These are phyloP conservation scores for Pholiota molesta DNA, from an alignment of 768 basidiomycete genomes.

Conservation along the genomic window DNA sequence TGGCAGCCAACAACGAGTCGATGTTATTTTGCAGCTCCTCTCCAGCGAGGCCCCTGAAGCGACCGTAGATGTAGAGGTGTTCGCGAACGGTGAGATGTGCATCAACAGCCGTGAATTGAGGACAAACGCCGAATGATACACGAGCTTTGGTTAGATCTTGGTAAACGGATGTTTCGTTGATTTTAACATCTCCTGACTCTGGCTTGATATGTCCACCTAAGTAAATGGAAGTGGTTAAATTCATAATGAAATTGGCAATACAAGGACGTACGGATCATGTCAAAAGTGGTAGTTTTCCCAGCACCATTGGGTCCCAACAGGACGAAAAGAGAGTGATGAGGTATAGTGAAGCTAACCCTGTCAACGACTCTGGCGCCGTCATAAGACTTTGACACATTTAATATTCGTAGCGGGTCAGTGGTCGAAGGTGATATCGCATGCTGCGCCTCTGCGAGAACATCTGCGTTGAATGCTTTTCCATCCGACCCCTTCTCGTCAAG, in stretches of 20 bases:
- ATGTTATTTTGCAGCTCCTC: constrained; percentile 55
- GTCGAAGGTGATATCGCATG: not conserved
- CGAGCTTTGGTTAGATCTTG: constrained; percentile 65
- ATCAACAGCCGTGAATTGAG: constrained; percentile 85
- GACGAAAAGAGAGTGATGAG: constrained; percentile 64
- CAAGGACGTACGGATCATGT: constrained; percentile 66
- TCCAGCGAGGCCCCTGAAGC: constrained; percentile 68
- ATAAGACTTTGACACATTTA: constrained; percentile 66
- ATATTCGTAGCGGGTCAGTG: constrained; percentile 41
- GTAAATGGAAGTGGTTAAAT: not conserved
- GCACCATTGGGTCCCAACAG: constrained; percentile 83
- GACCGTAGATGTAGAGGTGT: constrained; percentile 72
- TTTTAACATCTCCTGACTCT: constrained; percentile 67
- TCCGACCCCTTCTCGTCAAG: constrained; percentile 14
- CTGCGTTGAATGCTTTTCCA: constrained; percentile 36
- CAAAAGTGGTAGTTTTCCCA: constrained; percentile 83
- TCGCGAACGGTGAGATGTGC: constrained; percentile 77
- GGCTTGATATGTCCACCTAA: constrained; percentile 71
- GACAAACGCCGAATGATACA: constrained; percentile 77
- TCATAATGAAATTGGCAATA: not conserved
- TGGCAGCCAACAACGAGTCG: constrained; percentile 57
- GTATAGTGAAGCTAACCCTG: constrained; percentile 71
- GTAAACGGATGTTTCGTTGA: constrained; percentile 68
- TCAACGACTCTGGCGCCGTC: constrained; percentile 63
- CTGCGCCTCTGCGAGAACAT: not conserved